A percentile compares a stretch with the other conserved stretches of the same genome.
Evolutionary conservation across 2,329 filamentous ascomycete genomes (phyloP).

Genomic region (Thelonectria rubi): DNA sequence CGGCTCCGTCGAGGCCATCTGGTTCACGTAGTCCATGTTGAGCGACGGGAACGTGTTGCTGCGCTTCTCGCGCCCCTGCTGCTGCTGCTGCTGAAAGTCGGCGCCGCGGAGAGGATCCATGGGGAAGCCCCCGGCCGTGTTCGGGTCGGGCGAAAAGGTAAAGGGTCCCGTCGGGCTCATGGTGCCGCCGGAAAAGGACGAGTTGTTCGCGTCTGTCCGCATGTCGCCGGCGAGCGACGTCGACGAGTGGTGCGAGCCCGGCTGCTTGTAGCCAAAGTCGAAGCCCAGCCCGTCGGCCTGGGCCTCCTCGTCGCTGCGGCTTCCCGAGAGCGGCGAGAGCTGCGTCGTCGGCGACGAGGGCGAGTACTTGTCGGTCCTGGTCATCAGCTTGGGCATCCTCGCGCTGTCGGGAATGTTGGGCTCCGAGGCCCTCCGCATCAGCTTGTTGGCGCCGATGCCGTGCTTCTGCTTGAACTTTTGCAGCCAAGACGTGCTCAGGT

Average conservation of each 20-base stretch:
- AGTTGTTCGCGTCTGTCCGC: slow-evolving; percentile 48
- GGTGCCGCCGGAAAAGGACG: slow-evolving; percentile 75
- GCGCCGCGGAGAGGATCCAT: slow-evolving; percentile 51
- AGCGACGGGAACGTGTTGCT: slow-evolving; percentile 87
- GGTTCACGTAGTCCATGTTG: slow-evolving; percentile 67
- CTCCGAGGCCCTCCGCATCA: slow-evolving; percentile 68
- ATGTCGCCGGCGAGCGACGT: slow-evolving; percentile 47
- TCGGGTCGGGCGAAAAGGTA: slow-evolving; percentile 77
- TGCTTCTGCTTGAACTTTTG: slow-evolving; percentile 97
- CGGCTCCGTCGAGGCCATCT: slow-evolving; percentile 51
- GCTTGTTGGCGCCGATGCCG: slow-evolving; percentile 59
- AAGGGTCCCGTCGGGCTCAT: slow-evolving; percentile 80
- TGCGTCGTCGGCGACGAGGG: slow-evolving; percentile 76
- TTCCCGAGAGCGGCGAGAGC: slow-evolving; percentile 73
- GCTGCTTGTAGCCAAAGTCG: slow-evolving; percentile 46
- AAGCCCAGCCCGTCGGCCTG: slow-evolving; percentile 54
- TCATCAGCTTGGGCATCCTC: slow-evolving; percentile 60
- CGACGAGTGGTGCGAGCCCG: slow-evolving; percentile 47
- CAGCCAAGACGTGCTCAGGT: slow-evolving; percentile 81
- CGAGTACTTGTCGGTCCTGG: slow-evolving; percentile 60
- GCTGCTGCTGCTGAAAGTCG: slow-evolving; percentile 66
- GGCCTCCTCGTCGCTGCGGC: slow-evolving; percentile 74
- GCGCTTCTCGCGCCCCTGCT: slow-evolving; percentile 65
- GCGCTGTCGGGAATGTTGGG: slow-evolving; percentile 76
- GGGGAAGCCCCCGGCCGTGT: slow-evolving; percentile 68